Conservation (phyloP, 768 basidiomycete species). For the Pleurotus tuber-regium region DNA sequence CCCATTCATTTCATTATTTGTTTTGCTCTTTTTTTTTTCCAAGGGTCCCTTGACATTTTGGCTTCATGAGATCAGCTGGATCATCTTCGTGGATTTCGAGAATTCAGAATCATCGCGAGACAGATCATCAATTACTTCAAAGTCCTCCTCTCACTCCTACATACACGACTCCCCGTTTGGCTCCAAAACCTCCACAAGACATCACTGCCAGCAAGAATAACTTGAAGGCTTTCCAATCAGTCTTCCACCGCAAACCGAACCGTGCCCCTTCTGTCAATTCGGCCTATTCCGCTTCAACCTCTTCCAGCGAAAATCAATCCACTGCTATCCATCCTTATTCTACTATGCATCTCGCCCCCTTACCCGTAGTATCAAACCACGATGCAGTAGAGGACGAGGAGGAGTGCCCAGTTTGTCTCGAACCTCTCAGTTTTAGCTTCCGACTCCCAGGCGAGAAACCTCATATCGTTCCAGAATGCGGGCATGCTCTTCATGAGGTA, state of each 20-base stretch:
- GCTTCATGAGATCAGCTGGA: conserved; percentile 39
- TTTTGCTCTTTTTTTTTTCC: conserved; percentile 1
- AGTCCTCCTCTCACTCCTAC: conserved; percentile 47
- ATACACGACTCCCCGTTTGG: conserved; percentile 34
- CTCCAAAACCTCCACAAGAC: conserved; percentile 32
- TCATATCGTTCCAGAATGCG: conserved; percentile 95
- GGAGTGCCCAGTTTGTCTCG: conserved; percentile 95
- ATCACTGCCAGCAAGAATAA: conserved; percentile 19
- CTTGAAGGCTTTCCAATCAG: conserved; percentile 47
- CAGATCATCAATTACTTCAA: conserved; percentile 31
- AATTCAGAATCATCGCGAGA: conserved; percentile 18
- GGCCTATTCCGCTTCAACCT: conserved; percentile 44
- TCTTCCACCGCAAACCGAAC: conserved; percentile 47
- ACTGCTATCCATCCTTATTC: conserved; percentile 50
- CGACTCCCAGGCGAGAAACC: conserved; percentile 95
- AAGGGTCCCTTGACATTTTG: conserved; percentile 9
- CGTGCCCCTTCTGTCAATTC: conserved; percentile 33
- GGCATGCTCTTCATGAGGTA: conserved; percentile 96
- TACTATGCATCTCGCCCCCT: conserved; percentile 58
- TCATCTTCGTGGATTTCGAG: conserved; percentile 37
- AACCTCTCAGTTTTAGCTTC: conserved; percentile 90
- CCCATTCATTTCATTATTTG: conserved; percentile 1
- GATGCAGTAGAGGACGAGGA: conserved; percentile 73
- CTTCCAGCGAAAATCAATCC: conserved; percentile 34
- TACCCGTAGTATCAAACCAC: conserved; percentile 71